These are phyloP conservation scores for Besnoitia besnoiti DNA, from an alignment of 169 alveolate genomes.

Conservation along the genomic window DNA sequence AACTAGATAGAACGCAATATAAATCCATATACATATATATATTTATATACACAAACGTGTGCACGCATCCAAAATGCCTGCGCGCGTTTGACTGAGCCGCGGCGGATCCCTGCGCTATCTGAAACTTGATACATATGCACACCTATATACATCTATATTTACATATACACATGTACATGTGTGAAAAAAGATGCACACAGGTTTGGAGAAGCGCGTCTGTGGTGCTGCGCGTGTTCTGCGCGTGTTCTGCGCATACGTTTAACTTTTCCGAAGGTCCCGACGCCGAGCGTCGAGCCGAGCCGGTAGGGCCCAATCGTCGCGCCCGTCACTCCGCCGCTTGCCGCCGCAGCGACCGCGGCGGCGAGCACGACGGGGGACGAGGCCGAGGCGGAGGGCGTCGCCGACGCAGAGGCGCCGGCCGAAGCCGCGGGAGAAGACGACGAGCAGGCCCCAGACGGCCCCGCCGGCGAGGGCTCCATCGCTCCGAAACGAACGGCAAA, in stretches of 20 bases:
- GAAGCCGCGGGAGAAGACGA: not conserved
- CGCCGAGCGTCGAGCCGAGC: conserved; percentile 89
- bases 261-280: conserved; percentile 96
- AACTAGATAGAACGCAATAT: too few relatives aligned
- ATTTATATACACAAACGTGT: not conserved
- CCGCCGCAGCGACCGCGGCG: conserved; percentile 54
- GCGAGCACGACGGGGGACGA: not conserved
- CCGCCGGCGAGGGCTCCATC: too few relatives aligned
- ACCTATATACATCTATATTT: not conserved
- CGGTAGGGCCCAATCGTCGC: conserved; percentile 74
- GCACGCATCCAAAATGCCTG: not conserved
- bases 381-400: not conserved
- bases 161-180: not conserved
- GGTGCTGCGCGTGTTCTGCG: too few relatives aligned
- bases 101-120: too few relatives aligned
- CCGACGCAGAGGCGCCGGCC: not conserved
- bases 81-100: too few relatives aligned
- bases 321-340: not conserved
- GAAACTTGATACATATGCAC: not conserved
- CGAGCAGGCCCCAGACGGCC: not conserved
- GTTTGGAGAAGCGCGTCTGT: too few relatives aligned
- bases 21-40: not conserved
- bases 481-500: too few relatives aligned
- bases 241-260: conserved; percentile 64
- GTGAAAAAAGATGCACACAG: not conserved